These are phyloP conservation scores for Colletotrichum melonis DNA, from an alignment of 2,329 filamentous ascomycete species.

Conservation along the genomic window DNA sequence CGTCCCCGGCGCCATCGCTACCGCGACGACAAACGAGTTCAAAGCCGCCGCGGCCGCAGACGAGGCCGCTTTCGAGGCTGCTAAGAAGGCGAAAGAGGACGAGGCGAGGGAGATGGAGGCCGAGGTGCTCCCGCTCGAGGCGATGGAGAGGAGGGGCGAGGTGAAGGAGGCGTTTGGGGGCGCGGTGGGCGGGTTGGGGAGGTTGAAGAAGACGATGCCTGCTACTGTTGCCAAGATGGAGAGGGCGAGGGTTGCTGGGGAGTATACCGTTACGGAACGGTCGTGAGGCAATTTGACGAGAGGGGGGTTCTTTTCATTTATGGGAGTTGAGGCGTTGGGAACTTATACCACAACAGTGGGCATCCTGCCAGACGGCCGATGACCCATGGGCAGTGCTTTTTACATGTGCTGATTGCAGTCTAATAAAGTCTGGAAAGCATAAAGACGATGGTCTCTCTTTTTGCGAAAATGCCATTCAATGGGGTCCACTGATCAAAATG, in stretches of 20 bases:
- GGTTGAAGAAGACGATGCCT: slow-evolving; percentile 70
- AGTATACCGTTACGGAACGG: slow-evolving; percentile 64
- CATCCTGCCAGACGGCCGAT: neutral
- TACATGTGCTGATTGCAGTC: neutral
- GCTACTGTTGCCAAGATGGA: slow-evolving; percentile 73
- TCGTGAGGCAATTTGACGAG: slow-evolving; percentile 9
- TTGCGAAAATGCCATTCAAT: neutral
- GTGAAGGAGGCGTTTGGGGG: slow-evolving; percentile 59
- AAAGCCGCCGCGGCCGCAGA: slow-evolving; percentile 57
- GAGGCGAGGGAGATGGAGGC: slow-evolving; percentile 38
- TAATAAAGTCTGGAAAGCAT: neutral
- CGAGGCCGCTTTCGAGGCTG: slow-evolving; percentile 50
- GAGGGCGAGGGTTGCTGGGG: slow-evolving; percentile 68
- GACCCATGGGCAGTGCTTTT: neutral
- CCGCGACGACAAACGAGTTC: slow-evolving; percentile 55
- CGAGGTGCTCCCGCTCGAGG: slow-evolving; percentile 43
- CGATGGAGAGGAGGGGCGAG: slow-evolving; percentile 56
- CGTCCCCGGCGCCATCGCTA: slow-evolving; percentile 59
- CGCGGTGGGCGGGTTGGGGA: slow-evolving; percentile 62
- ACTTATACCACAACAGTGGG: slow-evolving; percentile 11
- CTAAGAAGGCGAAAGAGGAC: slow-evolving; percentile 34
- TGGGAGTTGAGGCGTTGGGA: slow-evolving; percentile 18
- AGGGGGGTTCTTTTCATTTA: no score
- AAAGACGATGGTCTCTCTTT: neutral
- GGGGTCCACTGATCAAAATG: neutral